Percentiles rank a stretch among this genome's conserved stretches.
These are phyloP conservation scores for Udeniomyces megalosporus DNA, from an alignment of 768 basidiomycete genomes.

Conservation along the genomic window DNA sequence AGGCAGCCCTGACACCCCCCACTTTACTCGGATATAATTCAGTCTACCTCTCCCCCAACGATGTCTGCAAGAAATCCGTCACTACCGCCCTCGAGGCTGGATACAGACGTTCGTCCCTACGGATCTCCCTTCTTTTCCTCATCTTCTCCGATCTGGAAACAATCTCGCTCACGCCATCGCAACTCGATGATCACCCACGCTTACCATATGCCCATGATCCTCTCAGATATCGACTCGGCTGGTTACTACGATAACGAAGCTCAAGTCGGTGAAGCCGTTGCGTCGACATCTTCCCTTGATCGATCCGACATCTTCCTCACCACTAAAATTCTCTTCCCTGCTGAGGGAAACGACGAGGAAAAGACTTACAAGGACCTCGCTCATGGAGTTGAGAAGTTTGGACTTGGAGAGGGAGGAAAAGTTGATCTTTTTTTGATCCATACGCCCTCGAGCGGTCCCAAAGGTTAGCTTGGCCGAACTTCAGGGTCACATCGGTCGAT, in stretches of 20 bases:
- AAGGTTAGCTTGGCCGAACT: not conserved
- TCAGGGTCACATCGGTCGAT: no score
- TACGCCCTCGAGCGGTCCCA: not conserved
- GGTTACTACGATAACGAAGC: not conserved
- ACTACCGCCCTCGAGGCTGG: not conserved
- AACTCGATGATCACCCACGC: no score
- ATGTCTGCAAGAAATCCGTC: not conserved
- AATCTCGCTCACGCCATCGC: no score
- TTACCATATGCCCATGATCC: no score
- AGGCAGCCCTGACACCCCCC: no score
- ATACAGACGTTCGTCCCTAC: not conserved
- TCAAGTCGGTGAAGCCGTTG: not conserved
- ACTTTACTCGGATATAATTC: no score
- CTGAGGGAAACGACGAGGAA: not conserved
- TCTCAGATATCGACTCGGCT: not conserved
- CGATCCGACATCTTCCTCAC: not conserved
- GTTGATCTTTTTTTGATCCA: not conserved
- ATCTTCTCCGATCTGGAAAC: not conserved
- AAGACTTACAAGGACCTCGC: not conserved
- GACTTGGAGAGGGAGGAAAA: not conserved
- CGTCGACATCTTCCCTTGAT: not conserved
- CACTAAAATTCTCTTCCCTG: not conserved
- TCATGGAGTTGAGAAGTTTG: not conserved
- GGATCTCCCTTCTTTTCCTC: not conserved
- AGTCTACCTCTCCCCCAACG: not conserved